Percentiles rank a stretch among this genome's conserved stretches.
Evolutionary conservation across 352 stramenopile genomes (phyloP).

Genomic region (Pythium aristosporum): DNA sequence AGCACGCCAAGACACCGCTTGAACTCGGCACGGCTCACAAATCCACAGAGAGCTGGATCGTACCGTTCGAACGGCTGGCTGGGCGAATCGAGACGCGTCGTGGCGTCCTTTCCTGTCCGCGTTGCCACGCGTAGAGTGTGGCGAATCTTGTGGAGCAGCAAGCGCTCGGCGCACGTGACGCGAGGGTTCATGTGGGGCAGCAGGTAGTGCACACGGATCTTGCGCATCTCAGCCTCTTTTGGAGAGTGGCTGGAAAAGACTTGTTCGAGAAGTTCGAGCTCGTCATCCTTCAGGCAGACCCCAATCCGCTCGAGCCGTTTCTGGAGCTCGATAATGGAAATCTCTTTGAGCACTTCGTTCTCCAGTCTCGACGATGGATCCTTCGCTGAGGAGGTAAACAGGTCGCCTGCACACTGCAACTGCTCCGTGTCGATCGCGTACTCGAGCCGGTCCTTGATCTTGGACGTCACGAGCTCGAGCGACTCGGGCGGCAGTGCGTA

Average conservation of each 20-base stretch:
- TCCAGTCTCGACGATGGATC: constrained; percentile 10
- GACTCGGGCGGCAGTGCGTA: constrained; percentile 54
- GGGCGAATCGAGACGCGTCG: constrained; percentile 25
- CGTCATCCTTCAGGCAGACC: constrained; percentile 19
- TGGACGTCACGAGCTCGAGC: constrained; percentile 53
- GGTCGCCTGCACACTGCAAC: constrained; percentile 41
- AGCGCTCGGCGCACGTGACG: constrained; percentile 42
- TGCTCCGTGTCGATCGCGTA: constrained; percentile 52
- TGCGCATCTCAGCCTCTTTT: constrained; percentile 8
- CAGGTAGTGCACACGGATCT: constrained; percentile 48
- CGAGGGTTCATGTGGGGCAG: constrained; percentile 58
- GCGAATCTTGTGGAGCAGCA: constrained; percentile 65
- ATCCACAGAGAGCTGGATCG: constrained; percentile 42
- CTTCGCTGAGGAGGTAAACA: constrained; percentile 23
- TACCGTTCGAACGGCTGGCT: constrained; percentile 53
- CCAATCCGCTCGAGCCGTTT: constrained; percentile 23
- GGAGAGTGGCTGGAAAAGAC: constrained; percentile 7
- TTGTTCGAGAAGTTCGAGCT: constrained; percentile 22
- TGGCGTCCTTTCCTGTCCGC: constrained; percentile 32
- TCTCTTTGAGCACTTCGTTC: constrained; percentile 20
- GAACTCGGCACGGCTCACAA: constrained; percentile 62
- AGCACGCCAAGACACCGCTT: constrained; percentile 56
- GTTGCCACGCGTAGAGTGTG: constrained; percentile 44
- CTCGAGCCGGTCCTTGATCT: constrained; percentile 62
- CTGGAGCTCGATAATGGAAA: constrained; percentile 8